Conservation (phyloP, 1,284 basidiomycete species). For the Coniferiporia sulphurascens region DNA sequence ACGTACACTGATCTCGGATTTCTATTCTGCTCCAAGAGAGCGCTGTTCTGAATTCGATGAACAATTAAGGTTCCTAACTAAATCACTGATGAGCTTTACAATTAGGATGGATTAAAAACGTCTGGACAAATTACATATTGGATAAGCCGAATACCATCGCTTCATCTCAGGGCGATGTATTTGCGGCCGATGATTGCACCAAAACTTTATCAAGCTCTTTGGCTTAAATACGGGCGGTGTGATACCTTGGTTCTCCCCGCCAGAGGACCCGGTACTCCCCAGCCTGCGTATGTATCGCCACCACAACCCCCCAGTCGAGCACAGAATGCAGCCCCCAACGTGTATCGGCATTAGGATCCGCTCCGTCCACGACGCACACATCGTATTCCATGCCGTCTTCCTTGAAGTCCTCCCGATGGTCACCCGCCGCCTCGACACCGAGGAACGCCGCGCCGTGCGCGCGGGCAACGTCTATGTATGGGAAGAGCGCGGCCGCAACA, state of each 20-base stretch:
- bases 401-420: slow-evolving; percentile 36
- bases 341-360: slow-evolving; percentile 36
- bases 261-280: not conserved
- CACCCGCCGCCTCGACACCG: slow-evolving; percentile 36
- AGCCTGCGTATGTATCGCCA: slow-evolving; percentile 13
- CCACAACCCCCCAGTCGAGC: slow-evolving; percentile 7
- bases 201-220: slow-evolving; percentile 19
- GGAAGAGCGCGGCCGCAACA: slow-evolving; percentile 38
- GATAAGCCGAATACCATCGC: slow-evolving; percentile 8
- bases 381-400: slow-evolving; percentile 39
- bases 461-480: slow-evolving; percentile 43
- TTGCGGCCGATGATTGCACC: slow-evolving; percentile 4
- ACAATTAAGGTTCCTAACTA: slow-evolving; percentile 9
- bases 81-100: slow-evolving; percentile 8
- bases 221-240: slow-evolving; percentile 14
- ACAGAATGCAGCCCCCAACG: slow-evolving; percentile 39
- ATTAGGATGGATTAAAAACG: slow-evolving; percentile 8
- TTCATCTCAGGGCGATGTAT: not conserved
- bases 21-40: slow-evolving; percentile 11
- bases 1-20: slow-evolving; percentile 10
- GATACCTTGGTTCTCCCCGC: slow-evolving; percentile 1
- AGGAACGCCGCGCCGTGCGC: slow-evolving; percentile 39
- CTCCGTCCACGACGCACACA: slow-evolving; percentile 37
- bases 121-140: slow-evolving; percentile 3
- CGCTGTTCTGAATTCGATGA: slow-evolving; percentile 1